phyloP scores from a whole-genome alignment of 371 early-diverging fungal genomes.

The Dinochytrium kinnereticum region DNA sequence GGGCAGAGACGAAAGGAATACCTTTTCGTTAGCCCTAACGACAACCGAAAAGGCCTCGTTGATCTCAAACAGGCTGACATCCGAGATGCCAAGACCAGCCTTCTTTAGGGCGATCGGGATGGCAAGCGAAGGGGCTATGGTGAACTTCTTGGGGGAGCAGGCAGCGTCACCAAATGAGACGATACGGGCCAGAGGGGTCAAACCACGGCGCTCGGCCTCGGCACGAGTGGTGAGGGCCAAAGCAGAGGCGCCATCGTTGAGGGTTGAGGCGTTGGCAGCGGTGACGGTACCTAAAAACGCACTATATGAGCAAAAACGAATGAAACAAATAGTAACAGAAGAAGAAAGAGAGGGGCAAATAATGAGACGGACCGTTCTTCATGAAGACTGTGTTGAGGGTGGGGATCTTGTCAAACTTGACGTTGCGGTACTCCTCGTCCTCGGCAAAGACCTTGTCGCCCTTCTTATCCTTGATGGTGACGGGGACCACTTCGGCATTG shows the following conservation, averaged over 20 bases:
- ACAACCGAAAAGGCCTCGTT: conserved; percentile 99
- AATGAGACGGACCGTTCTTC: conserved; percentile 62
- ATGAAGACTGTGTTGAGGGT: conserved; percentile 87
- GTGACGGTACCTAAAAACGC: conserved; percentile 80
- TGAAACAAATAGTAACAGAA: not conserved
- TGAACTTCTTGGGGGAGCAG: conserved; percentile 83
- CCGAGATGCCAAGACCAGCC: conserved; percentile 65
- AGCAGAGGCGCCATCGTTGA: conserved; percentile 96
- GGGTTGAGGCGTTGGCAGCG: conserved; percentile 94
- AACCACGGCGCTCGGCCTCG: conserved; percentile 74
- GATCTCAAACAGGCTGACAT: conserved; percentile 84
- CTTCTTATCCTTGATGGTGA: conserved; percentile 65
- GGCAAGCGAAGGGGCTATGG: conserved; percentile 91
- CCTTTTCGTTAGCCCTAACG: conserved; percentile 86
- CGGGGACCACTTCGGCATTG: conserved; percentile 87
- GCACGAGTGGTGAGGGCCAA: conserved; percentile 80
- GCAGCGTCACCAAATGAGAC: conserved; percentile 80
- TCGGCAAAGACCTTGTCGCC: conserved; percentile 47
- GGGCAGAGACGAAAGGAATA: not conserved
- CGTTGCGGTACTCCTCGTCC: conserved; percentile 57
- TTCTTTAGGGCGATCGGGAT: conserved; percentile 89
- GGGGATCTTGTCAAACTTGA: conserved; percentile 76
- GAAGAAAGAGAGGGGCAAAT: not conserved
- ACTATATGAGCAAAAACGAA: not conserved
- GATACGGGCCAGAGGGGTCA: conserved; percentile 82